These are phyloP conservation scores for Chloris gayana DNA, from an alignment of 176 grass and related monocot species.

Conservation along the genomic window DNA sequence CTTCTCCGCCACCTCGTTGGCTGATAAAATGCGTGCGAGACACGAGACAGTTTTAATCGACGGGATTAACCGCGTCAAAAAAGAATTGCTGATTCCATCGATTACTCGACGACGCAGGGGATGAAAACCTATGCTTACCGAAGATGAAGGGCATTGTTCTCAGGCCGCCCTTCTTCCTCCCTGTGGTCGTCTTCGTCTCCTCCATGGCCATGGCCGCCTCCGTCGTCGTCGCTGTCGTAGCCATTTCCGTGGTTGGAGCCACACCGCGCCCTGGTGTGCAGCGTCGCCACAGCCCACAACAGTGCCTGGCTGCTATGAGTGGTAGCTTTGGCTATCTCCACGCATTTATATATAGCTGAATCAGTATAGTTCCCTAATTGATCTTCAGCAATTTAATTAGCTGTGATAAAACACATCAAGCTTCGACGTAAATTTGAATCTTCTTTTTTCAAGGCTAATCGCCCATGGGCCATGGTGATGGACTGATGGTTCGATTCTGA, in stretches of 20 bases:
- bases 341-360: conserved; percentile 37
- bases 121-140: conserved; percentile 39
- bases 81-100: background rate
- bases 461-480: background rate
- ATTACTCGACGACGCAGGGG: too few relatives aligned
- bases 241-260: background rate
- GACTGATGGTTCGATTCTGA: background rate
- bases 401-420: background rate
- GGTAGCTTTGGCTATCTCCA: background rate
- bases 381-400: background rate
- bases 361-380: background rate
- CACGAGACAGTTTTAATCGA: background rate
- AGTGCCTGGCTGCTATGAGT: background rate
- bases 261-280: background rate
- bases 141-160: conserved; percentile 94
- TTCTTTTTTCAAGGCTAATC: background rate
- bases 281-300: background rate
- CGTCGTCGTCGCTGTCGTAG: background rate
- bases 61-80: background rate
- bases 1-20: conserved; percentile 86
- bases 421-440: background rate
- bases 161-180: conserved; percentile 61
- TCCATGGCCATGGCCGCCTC: conserved; percentile 34
- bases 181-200: background rate
- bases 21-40: conserved; percentile 15